Base-by-base conservation (phyloP, 495 filamentous ascomycete genomes). In the Achaetomiella virescens region DNA sequence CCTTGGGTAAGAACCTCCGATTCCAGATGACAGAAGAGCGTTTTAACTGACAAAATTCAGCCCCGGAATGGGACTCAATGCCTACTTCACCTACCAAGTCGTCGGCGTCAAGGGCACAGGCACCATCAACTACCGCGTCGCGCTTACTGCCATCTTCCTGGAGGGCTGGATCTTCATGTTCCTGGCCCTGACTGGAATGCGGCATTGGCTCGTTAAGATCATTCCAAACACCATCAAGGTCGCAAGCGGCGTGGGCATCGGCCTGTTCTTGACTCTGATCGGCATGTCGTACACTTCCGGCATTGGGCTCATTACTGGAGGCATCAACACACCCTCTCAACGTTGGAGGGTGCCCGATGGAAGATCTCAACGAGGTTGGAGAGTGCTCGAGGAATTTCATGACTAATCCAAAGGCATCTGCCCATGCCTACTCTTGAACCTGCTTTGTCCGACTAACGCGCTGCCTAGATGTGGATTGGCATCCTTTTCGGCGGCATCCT, bases 81-180 rank as follows among this genome's bases (percentile, higher is more conserved):
- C 88, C 3, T 92, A 91, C 63, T 91, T 92, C 59, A 84, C 88
- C n/a, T 92, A 86, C 67, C 88, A 88, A 50, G 88, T 92, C 25
- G 87, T 92, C 24, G 88, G 88, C 15, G 77, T 75, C 55, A 85
- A 88, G 57, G 88, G 88, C 9, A 71, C 69, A 1, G 88, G 88
- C 3, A 63, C 80, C 42, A 78, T 91, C 42, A 76, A 84, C 0
- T 92, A 90, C 62, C 69, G 72, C 15, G 70, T 89, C 5, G 88
- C 88, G 11, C 75, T 91, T 43, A 90, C 85, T n/a, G 88, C 88
- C 6, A 86, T 91, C 43, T 92, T 92, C 62, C 79, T 90, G 3
- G 88, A 92, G 69, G 88, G 88, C 3, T 66, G 90, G 63, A 75
- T 81, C 52, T 81, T 81, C 57, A 62, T 81, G 53, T 71, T 79